phyloP scores from a whole-genome alignment of 1,284 basidiomycete species.

The Cutaneotrichosporon mucoides region DNA sequence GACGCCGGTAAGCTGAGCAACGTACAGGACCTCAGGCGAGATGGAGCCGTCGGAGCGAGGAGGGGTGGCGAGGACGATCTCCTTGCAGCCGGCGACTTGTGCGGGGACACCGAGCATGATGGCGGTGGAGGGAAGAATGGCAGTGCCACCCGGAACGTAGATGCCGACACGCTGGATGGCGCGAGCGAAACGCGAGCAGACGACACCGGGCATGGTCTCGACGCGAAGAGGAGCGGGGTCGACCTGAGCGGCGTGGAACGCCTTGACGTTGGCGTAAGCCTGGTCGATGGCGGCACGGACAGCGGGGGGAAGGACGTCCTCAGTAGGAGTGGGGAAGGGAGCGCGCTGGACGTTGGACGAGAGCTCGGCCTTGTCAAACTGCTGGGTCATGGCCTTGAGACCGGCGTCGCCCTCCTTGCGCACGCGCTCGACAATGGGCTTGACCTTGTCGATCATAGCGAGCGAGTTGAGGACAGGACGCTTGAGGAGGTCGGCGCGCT shows the following conservation, averaged over 20 bases:
- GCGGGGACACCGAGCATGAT: conserved; percentile 98
- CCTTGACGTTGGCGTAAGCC: conserved; percentile 87
- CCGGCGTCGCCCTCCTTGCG: conserved; percentile 80
- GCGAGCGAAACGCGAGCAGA: conserved; percentile 87
- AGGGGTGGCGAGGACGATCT: conserved; percentile 91
- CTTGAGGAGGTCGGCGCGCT: conserved; percentile 68
- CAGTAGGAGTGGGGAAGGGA: conserved; percentile 47
- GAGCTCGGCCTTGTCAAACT: conserved; percentile 74
- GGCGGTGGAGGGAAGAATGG: conserved; percentile 92
- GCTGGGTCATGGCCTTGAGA: conserved; percentile 82
- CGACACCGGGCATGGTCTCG: conserved; percentile 97
- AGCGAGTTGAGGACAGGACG: conserved; percentile 88
- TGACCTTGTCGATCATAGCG: conserved; percentile 92
- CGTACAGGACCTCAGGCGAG: conserved; percentile 93
- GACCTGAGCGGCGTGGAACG: conserved; percentile 82
- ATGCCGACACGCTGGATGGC: conserved; percentile 93
- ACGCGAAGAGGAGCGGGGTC: conserved; percentile 70
- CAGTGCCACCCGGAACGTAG: conserved; percentile 97
- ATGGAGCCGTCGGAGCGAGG: conserved; percentile 85
- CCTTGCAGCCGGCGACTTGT: conserved; percentile 90
- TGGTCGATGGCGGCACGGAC: conserved; percentile 82
- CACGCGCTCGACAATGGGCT: conserved; percentile 89
- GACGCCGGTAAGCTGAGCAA: conserved; percentile 80
- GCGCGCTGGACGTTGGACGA: conserved; percentile 50
- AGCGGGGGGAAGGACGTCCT: conserved; percentile 58